These are phyloP conservation scores for Achlya hypogyna DNA, from an alignment of 352 stramenopile species.

Conservation along the genomic window DNA sequence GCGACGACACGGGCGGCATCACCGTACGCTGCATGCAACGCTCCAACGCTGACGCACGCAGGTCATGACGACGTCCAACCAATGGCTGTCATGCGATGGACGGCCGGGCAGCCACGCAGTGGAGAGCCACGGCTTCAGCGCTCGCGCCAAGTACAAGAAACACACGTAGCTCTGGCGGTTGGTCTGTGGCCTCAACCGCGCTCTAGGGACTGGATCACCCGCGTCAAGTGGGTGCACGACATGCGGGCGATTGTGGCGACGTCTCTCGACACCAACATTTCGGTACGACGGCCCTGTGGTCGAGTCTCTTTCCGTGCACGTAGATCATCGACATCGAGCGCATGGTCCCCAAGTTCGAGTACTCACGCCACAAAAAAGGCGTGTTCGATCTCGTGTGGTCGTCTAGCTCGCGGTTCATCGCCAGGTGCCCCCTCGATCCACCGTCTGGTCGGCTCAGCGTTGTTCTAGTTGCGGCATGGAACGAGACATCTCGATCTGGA, in stretches of 20 bases:
- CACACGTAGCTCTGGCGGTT: constrained; percentile 28
- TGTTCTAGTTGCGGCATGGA: constrained; percentile 66
- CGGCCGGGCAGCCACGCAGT: constrained; percentile 45
- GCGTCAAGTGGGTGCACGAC: constrained; percentile 75
- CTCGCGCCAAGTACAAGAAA: constrained; percentile 67
- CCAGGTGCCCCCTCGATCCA: constrained; percentile 7
- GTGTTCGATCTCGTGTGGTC: constrained; percentile 79
- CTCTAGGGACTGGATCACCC: constrained; percentile 58
- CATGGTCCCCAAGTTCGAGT: constrained; percentile 76
- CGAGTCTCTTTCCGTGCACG: no score
- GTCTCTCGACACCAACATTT: constrained; percentile 69
- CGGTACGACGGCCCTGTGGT: no score
- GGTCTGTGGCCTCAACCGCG: background rate
- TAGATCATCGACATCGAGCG: constrained; percentile 72
- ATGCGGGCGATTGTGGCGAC: constrained; percentile 72
- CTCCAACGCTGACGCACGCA: background rate
- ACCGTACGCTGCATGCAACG: constrained; percentile 22
- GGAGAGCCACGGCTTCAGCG: constrained; percentile 53
- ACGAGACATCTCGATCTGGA: constrained; percentile 84
- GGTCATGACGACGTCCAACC: constrained; percentile 60
- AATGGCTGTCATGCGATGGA: constrained; percentile 61
- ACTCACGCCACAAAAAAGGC: constrained; percentile 72
- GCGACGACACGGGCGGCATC: constrained; percentile 67
- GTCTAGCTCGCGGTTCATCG: constrained; percentile 60
- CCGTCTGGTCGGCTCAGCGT: background rate